These are phyloP conservation scores for Aspergillus incahuasiensis DNA, from an alignment of 495 filamentous ascomycete species.

Conservation along the genomic window DNA sequence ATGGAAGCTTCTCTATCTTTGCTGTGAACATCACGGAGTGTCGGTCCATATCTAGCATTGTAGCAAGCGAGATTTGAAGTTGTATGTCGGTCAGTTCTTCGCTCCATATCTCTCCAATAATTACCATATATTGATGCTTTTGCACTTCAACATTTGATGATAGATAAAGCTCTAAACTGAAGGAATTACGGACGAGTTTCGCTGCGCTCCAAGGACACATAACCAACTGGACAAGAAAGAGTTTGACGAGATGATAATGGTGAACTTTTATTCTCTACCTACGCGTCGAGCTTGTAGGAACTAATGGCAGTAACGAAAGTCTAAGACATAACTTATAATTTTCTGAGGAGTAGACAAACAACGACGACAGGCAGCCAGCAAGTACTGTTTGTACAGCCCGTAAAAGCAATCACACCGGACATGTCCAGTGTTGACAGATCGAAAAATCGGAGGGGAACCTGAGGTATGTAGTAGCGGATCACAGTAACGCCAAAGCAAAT, in stretches of 20 bases:
- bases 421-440: not conserved
- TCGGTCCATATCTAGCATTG: too few species aligned
- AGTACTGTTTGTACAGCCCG: not conserved
- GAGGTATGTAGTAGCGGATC: not conserved
- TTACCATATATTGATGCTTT: too few species aligned
- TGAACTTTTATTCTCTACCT: not conserved
- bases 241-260: not conserved
- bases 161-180: too few species aligned
- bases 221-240: not conserved
- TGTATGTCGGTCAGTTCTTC: too few species aligned
- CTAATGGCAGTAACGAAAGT: conserved; percentile 1
- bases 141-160: too few species aligned
- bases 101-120: too few species aligned
- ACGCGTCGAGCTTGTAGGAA: not conserved
- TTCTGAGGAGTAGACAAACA: not conserved
- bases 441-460: not conserved
- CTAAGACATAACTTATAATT: conserved; percentile 5
- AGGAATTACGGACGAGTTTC: too few species aligned
- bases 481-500: conserved; percentile 6
- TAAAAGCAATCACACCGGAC: not conserved
- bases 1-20: not conserved
- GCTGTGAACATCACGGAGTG: too few species aligned
- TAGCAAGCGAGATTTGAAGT: too few species aligned
- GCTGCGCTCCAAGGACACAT: not conserved
- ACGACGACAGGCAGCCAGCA: not conserved